Evolutionary conservation across 352 stramenopile genomes (phyloP).

Genomic region (Phytophthora idaei): DNA sequence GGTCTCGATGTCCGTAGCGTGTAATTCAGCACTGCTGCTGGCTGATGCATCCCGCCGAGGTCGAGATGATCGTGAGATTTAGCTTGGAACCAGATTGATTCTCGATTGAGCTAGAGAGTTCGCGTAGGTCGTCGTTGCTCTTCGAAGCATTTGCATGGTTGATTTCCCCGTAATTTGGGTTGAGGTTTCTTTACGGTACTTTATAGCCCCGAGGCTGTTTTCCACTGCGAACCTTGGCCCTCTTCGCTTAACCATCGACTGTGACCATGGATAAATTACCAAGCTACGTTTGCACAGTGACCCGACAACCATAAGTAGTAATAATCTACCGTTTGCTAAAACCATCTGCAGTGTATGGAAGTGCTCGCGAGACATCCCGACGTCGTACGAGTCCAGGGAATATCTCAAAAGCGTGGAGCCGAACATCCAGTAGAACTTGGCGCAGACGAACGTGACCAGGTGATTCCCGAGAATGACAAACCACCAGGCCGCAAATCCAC

Average conservation of each 20-base stretch:
- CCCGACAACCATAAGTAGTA: background rate
- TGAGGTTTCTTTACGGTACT: background rate
- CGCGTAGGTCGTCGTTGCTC: too few relatives aligned
- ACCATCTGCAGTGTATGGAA: background rate
- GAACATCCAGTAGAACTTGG: background rate
- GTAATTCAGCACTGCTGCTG: constrained; percentile 1
- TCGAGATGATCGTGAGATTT: constrained; percentile 8
- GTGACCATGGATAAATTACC: background rate
- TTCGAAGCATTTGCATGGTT: too few relatives aligned
- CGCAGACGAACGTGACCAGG: background rate
- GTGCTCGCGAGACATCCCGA: background rate
- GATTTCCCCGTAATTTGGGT: too few relatives aligned
- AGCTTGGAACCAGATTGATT: constrained; percentile 12
- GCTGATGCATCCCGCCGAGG: constrained; percentile 7
- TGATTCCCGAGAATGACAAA: too few relatives aligned
- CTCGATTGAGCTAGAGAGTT: constrained; percentile 9
- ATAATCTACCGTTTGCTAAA: background rate
- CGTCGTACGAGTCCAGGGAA: background rate
- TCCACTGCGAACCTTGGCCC: background rate
- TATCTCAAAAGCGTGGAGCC: background rate
- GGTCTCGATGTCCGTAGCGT: constrained; percentile 3
- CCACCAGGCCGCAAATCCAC: background rate
- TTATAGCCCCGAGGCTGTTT: background rate
- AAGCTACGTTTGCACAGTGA: background rate
- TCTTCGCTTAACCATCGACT: background rate